Percentiles rank a stretch among this genome's conserved stretches.
Evolutionary conservation across 495 filamentous ascomycete species (phyloP).

Genomic region (Lentithecium fluviatile): DNA sequence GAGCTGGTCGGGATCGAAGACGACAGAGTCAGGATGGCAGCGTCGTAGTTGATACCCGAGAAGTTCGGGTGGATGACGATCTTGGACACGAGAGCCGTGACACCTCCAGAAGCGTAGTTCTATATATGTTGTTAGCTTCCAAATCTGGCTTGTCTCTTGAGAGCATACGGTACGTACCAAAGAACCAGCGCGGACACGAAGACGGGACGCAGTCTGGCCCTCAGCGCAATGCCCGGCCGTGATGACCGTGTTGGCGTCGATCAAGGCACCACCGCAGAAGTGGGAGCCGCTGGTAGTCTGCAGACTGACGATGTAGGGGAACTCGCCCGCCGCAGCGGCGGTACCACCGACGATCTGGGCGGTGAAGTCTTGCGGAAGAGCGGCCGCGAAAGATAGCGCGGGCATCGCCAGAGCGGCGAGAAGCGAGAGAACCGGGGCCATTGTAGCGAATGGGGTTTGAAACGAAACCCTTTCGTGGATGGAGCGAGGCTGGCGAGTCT

Average conservation of each 20-base stretch:
- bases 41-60: slow-evolving; percentile 9
- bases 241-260: slow-evolving; percentile 10
- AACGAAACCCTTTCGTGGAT: too few species aligned
- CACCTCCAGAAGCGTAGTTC: slow-evolving; percentile 5
- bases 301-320: slow-evolving; percentile 16
- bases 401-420: too few species aligned
- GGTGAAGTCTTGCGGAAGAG: too few species aligned
- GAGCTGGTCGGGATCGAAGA: slow-evolving; percentile 14
- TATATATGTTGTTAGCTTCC: neutral
- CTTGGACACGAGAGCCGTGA: neutral
- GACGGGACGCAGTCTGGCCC: neutral
- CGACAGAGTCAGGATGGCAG: slow-evolving; percentile 10
- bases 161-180: neutral
- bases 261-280: slow-evolving; percentile 13
- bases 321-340: slow-evolving; percentile 6
- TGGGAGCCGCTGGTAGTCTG: neutral
- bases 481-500: too few species aligned
- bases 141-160: too few species aligned
- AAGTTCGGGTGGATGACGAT: slow-evolving; percentile 9
- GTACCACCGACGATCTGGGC: slow-evolving; percentile 11
- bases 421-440: too few species aligned
- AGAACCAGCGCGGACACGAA: slow-evolving; percentile 9
- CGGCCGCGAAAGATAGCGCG: too few species aligned
- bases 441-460: too few species aligned
- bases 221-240: slow-evolving; percentile 9